Base-by-base conservation (phyloP, 768 basidiomycete species). In the Tephrocybe sp. region DNA sequence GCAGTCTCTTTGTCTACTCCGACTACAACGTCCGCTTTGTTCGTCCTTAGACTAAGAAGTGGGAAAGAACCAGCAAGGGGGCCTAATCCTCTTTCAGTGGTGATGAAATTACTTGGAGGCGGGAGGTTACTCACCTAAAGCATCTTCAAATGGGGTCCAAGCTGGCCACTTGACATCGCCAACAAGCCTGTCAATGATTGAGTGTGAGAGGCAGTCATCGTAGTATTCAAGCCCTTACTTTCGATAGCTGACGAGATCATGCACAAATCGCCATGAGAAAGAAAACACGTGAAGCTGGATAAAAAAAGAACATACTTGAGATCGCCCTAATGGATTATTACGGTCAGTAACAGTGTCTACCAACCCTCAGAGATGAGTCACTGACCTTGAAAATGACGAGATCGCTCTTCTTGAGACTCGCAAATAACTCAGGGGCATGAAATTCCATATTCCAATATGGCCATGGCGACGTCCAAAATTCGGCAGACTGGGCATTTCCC, bases 21-120 rank as follows among this genome's bases (percentile, higher is more conserved):
- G 21, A 91, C 91, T 5, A 85, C 88, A 2, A 97, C 93, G 61
- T 97, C 94, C 0, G 95, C 95, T 66, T 99, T 99, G 73, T 88
- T 91, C 1, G 95, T 98, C 15, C 95, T 79, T 50, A 97, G 69
- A 60, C 90, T 91, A 21, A 97, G 69, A 7, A 97, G 62, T 0
- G 88, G 86, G 69, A 95, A 89, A 8, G 83, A 71, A 1, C 89
- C 88, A 0, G 82, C 80, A 9, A 97, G 67, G 2, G 90, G 88
- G 4, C 93, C 91, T 50, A 30, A 45, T 47, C 3, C 29, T 21
- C 3, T 29, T 39, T 15, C 16, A 4, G 3, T 27, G 10, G 11
- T 24, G 19, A 5, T 29, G 11, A 37, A 19, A n/a, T 19, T n/a
- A 3, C n/a, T 11, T 29, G n/a, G n/a, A 34, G 25, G 19, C 18